Conservation (phyloP, 78 protist genomes). For the Trichosphaerium sp. region DNA sequence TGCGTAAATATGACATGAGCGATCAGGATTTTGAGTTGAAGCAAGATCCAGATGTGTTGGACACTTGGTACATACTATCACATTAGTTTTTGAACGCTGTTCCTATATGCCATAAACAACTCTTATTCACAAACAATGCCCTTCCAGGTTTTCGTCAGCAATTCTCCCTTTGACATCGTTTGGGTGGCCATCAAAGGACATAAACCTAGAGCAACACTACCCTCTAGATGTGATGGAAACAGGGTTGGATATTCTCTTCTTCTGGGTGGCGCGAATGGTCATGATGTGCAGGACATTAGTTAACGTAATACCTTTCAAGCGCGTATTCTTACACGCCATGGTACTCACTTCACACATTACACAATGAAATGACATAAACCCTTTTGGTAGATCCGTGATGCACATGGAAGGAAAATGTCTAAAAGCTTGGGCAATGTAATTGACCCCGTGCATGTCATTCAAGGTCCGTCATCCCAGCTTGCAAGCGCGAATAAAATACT, state of each 20-base stretch:
- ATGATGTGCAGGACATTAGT: constrained; percentile 64
- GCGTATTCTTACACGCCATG: constrained; percentile 64
- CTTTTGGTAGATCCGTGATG: constrained; percentile 70
- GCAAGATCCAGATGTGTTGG: constrained; percentile 88
- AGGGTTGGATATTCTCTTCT: constrained; percentile 88
- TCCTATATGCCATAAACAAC: no score
- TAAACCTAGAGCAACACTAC: constrained; percentile 46
- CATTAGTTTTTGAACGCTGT: no score
- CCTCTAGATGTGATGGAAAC: constrained; percentile 84
- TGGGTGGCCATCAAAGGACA: constrained; percentile 44
- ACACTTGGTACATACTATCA: no score
- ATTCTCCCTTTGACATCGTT: constrained; percentile 65
- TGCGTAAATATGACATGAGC: neutral
- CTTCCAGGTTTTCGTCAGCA: constrained; percentile 69
- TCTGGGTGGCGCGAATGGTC: constrained; percentile 95
- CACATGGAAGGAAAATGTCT: constrained; percentile 93
- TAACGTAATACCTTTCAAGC: constrained; percentile 59
- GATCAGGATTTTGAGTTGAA: neutral
- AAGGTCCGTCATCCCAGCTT: constrained; percentile 28
- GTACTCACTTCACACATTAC: constrained; percentile 9
- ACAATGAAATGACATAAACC: neutral
- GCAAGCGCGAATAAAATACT: neutral
- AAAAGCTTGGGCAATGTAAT: constrained; percentile 90
- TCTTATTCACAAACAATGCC: no score
- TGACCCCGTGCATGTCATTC: constrained; percentile 70